Evolutionary conservation across 345 rosid genomes (phyloP), one percentile per base, ranked within the genome.

Genomic region (Bruguiera sexangula): DNA sequence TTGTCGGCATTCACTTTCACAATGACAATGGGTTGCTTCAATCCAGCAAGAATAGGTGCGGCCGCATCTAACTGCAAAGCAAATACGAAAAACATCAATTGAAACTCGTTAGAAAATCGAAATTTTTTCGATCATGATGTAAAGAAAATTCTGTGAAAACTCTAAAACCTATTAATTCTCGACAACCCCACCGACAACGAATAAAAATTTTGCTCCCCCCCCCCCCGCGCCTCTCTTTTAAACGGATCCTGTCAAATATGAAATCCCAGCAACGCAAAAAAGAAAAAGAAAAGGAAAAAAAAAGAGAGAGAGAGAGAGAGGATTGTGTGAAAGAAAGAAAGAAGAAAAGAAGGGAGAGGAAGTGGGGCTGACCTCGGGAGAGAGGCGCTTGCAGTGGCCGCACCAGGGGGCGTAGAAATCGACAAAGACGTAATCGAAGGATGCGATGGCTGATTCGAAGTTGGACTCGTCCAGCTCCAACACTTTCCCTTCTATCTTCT

Each of bases 361-460:
- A 32, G 20, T 8, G 31, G 24, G 32, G 55, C 61, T 65, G 60
- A 90, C 98, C 98, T 94, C 87, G 32, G 96, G 98, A 36, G 88
- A 76, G 46, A 94, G 98, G 27, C 86, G 95, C 80, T 94, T 84
- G 93, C 97, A 91, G 87, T 94, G 97, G 77, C 92, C 90, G 78
- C 98, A 94, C 98, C 98, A 91, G 2, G 98, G 98, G 66, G 97
- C 97, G 70, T 91, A 94, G 82, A 94, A 94, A 77, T 89, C 92
- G 37, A 91, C 92, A 61, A 94, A 84, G 79, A 94, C 65, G 78
- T 78, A 88, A 72, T 89, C 96, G 60, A 88, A 85, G 52, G 85
- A 16, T 37, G 98, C 80, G 72, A 91, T 88, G 56, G 96, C 92
- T 0, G 87, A 69, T 30, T 94, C 96, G 67, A 91, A 85, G 82